Evolutionary conservation across 2,329 filamentous ascomycete genomes (phyloP).

Genomic region (Fusarium chaquense): DNA sequence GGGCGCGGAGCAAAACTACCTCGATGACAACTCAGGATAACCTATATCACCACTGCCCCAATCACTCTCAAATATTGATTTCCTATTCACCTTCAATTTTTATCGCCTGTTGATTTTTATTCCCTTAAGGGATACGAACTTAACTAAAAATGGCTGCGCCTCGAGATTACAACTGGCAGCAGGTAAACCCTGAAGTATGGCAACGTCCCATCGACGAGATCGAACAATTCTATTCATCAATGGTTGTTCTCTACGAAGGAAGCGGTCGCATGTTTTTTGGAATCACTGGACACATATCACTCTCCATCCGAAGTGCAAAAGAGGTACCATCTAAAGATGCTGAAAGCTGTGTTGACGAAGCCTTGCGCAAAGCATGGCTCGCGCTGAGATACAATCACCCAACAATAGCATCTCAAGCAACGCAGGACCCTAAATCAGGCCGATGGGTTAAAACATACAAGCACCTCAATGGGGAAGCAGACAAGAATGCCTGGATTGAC

Average conservation of each 20-base stretch:
- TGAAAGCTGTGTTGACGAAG: constrained; percentile 44
- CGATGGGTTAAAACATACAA: constrained; percentile 49
- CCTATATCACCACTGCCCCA: background rate
- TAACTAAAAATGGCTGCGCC: background rate
- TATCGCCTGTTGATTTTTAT: too few species aligned
- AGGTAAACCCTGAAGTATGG: constrained; percentile 49
- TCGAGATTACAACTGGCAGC: constrained; percentile 39
- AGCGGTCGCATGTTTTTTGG: constrained; percentile 57
- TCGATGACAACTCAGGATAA: background rate
- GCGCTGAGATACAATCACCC: constrained; percentile 51
- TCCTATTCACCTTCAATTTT: too few species aligned
- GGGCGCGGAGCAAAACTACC: background rate
- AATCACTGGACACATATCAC: constrained; percentile 55
- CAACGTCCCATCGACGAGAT: constrained; percentile 56
- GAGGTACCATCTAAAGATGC: background rate
- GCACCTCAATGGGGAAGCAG: background rate
- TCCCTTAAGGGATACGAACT: too few species aligned
- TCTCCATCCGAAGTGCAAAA: constrained; percentile 29
- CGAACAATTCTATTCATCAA: constrained; percentile 56
- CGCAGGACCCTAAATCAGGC: constrained; percentile 25
- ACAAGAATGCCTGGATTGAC: constrained; percentile 47
- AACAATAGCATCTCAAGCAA: constrained; percentile 49
- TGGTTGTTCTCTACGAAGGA: constrained; percentile 52
- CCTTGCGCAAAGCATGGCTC: constrained; percentile 52
- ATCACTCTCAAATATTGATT: background rate